phyloP scores from a whole-genome alignment of 2,329 filamentous ascomycete genomes.

The Ambrosiella cleistominuta region DNA sequence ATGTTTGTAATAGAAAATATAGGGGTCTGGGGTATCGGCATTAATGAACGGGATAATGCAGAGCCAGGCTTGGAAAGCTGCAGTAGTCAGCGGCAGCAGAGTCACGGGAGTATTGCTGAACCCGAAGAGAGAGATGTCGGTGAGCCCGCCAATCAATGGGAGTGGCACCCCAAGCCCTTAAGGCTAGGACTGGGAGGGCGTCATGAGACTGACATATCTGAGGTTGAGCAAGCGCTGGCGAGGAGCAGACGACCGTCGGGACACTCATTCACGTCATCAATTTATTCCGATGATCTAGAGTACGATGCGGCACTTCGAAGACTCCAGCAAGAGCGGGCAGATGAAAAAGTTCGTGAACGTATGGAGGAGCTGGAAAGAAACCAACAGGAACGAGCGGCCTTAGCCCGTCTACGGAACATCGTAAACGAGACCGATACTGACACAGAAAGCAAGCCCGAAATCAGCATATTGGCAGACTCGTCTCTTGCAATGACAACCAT shows the following conservation, averaged over 20 bases:
- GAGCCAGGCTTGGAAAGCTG: background rate
- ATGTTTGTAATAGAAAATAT: background rate
- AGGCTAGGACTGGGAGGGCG: background rate
- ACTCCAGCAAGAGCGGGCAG: background rate
- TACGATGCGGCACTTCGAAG: background rate
- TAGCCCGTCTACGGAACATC: background rate
- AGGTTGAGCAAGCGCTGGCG: background rate
- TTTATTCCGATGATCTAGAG: background rate
- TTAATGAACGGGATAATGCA: background rate
- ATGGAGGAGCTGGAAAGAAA: background rate
- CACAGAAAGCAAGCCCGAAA: background rate
- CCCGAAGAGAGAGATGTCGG: background rate
- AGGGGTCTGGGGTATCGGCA: background rate
- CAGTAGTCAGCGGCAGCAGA: background rate
- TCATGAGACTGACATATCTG: background rate
- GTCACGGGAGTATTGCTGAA: background rate
- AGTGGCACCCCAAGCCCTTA: background rate
- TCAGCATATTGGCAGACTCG: background rate
- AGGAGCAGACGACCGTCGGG: background rate
- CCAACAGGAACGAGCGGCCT: background rate
- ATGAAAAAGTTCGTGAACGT: background rate
- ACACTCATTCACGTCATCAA: background rate
- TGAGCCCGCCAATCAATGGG: background rate
- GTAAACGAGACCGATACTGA: background rate
- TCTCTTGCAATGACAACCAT: background rate